phyloP scores from a whole-genome alignment of 2,329 filamentous ascomycete species.

The Ophiostoma tasmaniense region DNA sequence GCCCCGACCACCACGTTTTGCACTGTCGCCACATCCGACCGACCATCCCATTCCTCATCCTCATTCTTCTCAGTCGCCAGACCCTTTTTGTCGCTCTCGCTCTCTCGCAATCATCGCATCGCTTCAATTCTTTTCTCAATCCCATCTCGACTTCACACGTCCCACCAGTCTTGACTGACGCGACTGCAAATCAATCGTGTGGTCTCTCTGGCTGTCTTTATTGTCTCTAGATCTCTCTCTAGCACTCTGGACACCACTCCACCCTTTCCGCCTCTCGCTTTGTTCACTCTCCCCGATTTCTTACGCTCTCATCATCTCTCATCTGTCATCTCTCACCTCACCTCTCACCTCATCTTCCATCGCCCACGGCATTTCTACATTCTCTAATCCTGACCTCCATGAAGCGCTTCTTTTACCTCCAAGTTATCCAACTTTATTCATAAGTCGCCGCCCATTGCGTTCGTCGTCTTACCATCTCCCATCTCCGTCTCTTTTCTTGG shows the following conservation, averaged over 20 bases:
- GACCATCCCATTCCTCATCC: background rate
- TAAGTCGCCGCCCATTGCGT: background rate
- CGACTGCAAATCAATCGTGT: background rate
- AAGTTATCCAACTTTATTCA: background rate
- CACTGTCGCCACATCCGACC: constrained; percentile 12
- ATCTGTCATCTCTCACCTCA: background rate
- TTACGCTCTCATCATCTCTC: background rate
- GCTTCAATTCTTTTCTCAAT: background rate
- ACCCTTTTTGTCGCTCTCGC: background rate
- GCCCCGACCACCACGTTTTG: constrained; percentile 8
- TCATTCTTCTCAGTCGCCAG: background rate
- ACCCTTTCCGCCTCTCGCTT: background rate
- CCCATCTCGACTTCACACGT: background rate
- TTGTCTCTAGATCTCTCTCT: background rate
- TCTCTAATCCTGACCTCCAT: background rate
- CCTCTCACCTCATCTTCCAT: background rate
- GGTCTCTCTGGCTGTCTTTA: background rate
- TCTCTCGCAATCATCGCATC: background rate
- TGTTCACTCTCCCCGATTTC: background rate
- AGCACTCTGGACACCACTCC: background rate
- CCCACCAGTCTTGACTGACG: background rate
- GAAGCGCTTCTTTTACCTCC: constrained; percentile 4
- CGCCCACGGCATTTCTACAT: background rate
- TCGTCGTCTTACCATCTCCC: background rate
- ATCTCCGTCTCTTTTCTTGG: background rate